Evolutionary conservation across 345 rosid genomes (phyloP).

Genomic region (Tarenaya hassleriana): DNA sequence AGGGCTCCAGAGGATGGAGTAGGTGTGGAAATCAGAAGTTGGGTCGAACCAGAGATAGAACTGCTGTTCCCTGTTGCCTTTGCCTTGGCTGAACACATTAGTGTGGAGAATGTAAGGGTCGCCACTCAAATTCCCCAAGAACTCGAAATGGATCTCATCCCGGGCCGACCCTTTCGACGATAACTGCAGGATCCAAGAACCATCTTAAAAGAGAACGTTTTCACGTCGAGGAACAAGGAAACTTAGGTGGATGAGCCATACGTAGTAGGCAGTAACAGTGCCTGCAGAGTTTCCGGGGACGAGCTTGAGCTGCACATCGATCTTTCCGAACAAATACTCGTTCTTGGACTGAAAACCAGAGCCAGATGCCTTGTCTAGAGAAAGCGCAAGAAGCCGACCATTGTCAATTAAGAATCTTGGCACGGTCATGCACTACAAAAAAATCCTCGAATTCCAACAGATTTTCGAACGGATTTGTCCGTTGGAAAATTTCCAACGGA

Average conservation of each 20-base stretch:
- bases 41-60: constrained; percentile 69
- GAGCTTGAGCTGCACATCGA: no score
- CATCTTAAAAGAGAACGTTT: not conserved
- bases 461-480: no score
- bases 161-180: constrained; percentile 50
- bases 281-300: constrained; percentile 58
- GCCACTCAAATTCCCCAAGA: constrained; percentile 54
- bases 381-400: constrained; percentile 39
- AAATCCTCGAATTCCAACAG: no score
- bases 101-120: constrained; percentile 65
- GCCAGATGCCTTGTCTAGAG: constrained; percentile 42
- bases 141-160: constrained; percentile 71
- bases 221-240: not conserved
- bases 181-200: constrained; percentile 26
- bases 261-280: constrained; percentile 55
- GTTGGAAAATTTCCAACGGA: no score
- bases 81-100: constrained; percentile 49
- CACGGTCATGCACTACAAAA: no score
- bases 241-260: constrained; percentile 7
- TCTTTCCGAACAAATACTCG: constrained; percentile 47
- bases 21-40: constrained; percentile 55
- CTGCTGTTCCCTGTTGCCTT: constrained; percentile 61
- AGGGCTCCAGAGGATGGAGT: constrained; percentile 60
- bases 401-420: no score
- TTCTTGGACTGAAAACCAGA: constrained; percentile 52